These are phyloP conservation scores for Sarocladiaceae sp. DNA, from an alignment of 2,329 filamentous ascomycete species.

Conservation along the genomic window DNA sequence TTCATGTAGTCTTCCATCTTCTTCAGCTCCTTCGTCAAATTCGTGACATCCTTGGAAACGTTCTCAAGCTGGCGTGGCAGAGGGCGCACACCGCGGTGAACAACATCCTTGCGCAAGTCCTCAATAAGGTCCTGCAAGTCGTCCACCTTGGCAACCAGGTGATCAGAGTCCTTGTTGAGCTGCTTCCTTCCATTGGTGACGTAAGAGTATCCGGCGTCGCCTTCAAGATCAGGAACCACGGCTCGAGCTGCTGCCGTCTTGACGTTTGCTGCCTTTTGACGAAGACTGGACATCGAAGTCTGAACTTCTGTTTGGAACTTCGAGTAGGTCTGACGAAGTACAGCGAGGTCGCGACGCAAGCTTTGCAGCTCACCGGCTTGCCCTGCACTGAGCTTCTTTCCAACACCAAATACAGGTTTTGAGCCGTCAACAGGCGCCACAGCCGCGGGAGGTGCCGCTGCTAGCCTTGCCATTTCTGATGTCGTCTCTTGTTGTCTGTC, in stretches of 20 bases:
- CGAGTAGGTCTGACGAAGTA: conserved; percentile 88
- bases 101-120: conserved; percentile 94
- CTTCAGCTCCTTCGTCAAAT: conserved; percentile 78
- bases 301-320: conserved; percentile 85
- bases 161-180: conserved; percentile 80
- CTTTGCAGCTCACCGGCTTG: conserved; percentile 75
- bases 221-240: conserved; percentile 63
- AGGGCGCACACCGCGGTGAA: conserved; percentile 84
- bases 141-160: conserved; percentile 85
- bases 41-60: conserved; percentile 81
- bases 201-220: conserved; percentile 76
- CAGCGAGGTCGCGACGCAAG: conserved; percentile 80
- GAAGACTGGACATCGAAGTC: conserved; percentile 77
- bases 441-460: conserved; percentile 36
- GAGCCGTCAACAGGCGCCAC: conserved; percentile 36
- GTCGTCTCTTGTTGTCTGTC: conserved; percentile 85
- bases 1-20: conserved; percentile 90
- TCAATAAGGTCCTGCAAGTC: conserved; percentile 97
- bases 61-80: conserved; percentile 82
- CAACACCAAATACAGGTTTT: conserved; percentile 24
- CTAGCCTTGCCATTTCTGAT: conserved; percentile 69
- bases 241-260: conserved; percentile 69
- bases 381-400: conserved; percentile 44
- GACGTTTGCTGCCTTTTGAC: conserved; percentile 73
- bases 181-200: conserved; percentile 83